Conservation (phyloP, 1,139 yeast species). For the Blastobotrys illinoisensis region DNA sequence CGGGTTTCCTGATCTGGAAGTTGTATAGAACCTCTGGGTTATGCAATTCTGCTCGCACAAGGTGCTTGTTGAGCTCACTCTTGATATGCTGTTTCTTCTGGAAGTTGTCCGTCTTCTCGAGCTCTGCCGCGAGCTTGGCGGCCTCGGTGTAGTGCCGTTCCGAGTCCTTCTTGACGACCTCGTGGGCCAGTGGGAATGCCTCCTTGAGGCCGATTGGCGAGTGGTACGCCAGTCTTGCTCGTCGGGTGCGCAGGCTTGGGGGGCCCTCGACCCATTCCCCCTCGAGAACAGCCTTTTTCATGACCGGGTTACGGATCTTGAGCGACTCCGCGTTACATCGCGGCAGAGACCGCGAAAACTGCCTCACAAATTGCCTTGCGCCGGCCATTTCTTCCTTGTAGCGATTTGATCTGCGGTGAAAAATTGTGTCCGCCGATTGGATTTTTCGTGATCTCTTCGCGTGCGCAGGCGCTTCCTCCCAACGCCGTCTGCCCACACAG, state of each 20-base stretch:
- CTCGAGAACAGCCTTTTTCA: slow-evolving; percentile 32
- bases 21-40: slow-evolving; percentile 85
- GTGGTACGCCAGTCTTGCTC: slow-evolving; percentile 48
- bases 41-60: slow-evolving; percentile 53
- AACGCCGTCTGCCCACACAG: neutral
- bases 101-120: slow-evolving; percentile 16
- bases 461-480: neutral
- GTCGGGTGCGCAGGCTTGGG: slow-evolving; percentile 41
- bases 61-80: slow-evolving; percentile 25
- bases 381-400: slow-evolving; percentile 3
- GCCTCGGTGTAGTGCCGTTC: slow-evolving; percentile 29
- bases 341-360: neutral
- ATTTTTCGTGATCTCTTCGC: neutral
- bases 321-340: slow-evolving; percentile 1
- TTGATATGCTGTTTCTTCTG: slow-evolving; percentile 10
- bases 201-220: slow-evolving; percentile 68
- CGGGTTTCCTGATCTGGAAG: slow-evolving; percentile 44
- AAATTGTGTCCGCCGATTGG: neutral
- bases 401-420: slow-evolving; percentile 6
- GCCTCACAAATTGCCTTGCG: neutral
- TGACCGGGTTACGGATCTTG: slow-evolving; percentile 27
- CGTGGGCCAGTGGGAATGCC: slow-evolving; percentile 65
- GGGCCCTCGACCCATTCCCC: slow-evolving; percentile 42
- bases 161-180: slow-evolving; percentile 47
- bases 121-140: slow-evolving; percentile 26